These are phyloP conservation scores for Alternaria arbusti DNA, from an alignment of 2,329 filamentous ascomycete species.

Conservation along the genomic window DNA sequence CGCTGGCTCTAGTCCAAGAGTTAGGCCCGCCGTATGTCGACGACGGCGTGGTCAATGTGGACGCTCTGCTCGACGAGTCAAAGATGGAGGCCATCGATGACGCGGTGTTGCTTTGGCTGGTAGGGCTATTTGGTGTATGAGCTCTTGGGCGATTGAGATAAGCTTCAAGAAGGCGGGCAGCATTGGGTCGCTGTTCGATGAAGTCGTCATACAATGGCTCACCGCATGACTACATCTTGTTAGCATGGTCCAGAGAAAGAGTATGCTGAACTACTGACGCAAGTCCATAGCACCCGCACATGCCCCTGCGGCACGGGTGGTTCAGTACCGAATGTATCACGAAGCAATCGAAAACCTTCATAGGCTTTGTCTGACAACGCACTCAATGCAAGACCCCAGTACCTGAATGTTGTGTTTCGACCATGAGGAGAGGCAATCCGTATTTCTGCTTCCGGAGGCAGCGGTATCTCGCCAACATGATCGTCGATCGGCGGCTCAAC, in stretches of 20 bases:
- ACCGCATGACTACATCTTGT: constrained; percentile 35
- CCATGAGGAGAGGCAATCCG: constrained; percentile 13
- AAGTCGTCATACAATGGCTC: constrained; percentile 49
- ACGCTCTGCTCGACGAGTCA: constrained; percentile 32
- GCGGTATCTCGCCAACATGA: constrained; percentile 25
- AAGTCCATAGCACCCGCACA: constrained; percentile 47
- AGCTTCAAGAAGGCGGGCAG: constrained; percentile 47
- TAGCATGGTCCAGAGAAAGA: background rate
- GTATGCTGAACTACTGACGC: constrained; percentile 25
- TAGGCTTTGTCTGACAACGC: constrained; percentile 27
- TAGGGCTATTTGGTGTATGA: constrained; percentile 30
- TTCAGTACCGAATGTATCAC: constrained; percentile 38
- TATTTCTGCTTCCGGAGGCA: constrained; percentile 32
- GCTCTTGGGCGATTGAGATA: constrained; percentile 45
- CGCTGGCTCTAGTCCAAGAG: constrained; percentile 22
- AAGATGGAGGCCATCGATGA: constrained; percentile 39
- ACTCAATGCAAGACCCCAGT: constrained; percentile 29
- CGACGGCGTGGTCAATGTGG: constrained; percentile 34
- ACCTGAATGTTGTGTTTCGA: constrained; percentile 21
- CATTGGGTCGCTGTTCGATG: constrained; percentile 45
- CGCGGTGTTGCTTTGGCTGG: constrained; percentile 29
- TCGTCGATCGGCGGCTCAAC: constrained; percentile 18
- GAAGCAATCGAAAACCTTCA: constrained; percentile 28
- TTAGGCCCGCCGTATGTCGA: constrained; percentile 36
- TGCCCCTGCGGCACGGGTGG: constrained; percentile 34